phyloP scores from a whole-genome alignment of 2,329 filamentous ascomycete species.

The Neonectria neomacrospora region DNA sequence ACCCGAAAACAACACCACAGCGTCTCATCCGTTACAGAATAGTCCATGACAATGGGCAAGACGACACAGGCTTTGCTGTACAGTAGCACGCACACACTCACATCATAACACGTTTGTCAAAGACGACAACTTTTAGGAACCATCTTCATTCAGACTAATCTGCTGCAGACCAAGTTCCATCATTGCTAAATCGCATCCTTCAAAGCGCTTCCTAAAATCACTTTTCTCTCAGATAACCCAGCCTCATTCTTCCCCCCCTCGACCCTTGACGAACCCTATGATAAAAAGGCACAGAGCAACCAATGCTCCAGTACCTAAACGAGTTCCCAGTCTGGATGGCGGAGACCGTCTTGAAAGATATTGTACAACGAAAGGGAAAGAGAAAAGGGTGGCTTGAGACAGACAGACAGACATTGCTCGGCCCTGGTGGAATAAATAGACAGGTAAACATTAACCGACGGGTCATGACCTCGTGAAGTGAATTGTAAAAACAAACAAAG shows the following conservation, averaged over 20 bases:
- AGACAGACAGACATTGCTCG: constrained; percentile 31
- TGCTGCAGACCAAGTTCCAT: constrained; percentile 31
- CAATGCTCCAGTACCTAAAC: constrained; percentile 17
- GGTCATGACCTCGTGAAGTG: constrained; percentile 50
- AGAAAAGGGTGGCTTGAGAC: constrained; percentile 25
- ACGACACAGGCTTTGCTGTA: background rate
- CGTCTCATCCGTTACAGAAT: no score
- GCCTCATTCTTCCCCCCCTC: constrained; percentile 2
- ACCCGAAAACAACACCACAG: no score
- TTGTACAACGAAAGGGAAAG: constrained; percentile 46
- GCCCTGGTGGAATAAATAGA: constrained; percentile 40
- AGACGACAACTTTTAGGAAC: constrained; percentile 19
- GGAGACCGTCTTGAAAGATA: constrained; percentile 44
- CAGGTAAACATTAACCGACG: constrained; percentile 50
- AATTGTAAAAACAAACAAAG: constrained; percentile 33
- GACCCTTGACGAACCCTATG: background rate
- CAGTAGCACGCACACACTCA: background rate
- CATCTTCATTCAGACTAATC: constrained; percentile 40
- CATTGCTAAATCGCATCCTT: constrained; percentile 14
- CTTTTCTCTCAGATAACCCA: constrained; percentile 6
- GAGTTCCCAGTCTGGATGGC: constrained; percentile 40
- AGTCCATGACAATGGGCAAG: background rate
- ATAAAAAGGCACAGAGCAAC: constrained; percentile 25
- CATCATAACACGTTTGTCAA: background rate
- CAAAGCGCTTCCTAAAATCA: constrained; percentile 20